Base-by-base conservation (phyloP, 2,329 filamentous ascomycete species). In the Chrysosporium queenslandicum region DNA sequence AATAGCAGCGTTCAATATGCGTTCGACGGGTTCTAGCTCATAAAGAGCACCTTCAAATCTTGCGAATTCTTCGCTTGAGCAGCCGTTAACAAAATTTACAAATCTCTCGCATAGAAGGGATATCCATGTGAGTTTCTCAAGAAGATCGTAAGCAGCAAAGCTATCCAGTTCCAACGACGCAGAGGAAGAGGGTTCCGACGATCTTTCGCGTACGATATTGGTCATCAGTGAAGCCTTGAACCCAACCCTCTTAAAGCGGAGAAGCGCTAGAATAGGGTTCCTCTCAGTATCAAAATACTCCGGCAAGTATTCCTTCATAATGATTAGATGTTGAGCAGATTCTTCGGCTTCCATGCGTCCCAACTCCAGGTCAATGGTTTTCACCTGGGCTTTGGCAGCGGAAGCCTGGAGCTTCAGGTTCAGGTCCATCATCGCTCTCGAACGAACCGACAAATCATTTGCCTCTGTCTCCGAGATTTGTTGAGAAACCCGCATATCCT, bases 351-450 rank as follows among this genome's bases (percentile, higher is more conserved):
- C 88, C 64, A 97, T 79, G 53, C 86, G 84, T 50, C 85, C 81
- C 53, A 97, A 74, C 66, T 97, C 90, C 27, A 96, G 76, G 59
- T 96, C 90, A 56, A 98, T 94, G 0, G 89, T 89, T 73, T 95
- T 97, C 63, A 87, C 83, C 66, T 95, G 91, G 2, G 91, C 86
- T 73, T 95, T 95, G 37, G 88, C 80, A 9, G 89, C 89, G 11
- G 89, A 94, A 52, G 86, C 80, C 64, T 95, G 91, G 40, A 98
- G 78, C 70, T 94, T 94, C 78, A 91, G 80, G 68, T 97, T 97
- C 42, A 98, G 78, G 63, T 98, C 91, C 80, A 95, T 86, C 85
- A 98, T 94, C 50, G 91, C 89, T 57, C 89, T 82, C 41, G 91
- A 94, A 56, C 88, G 85, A 61, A 81, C 86, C 58, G 84, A 90